Percentiles rank a stretch among this genome's conserved stretches.
phyloP scores from a whole-genome alignment of 306 rosid species.

The Sechiopsis laciniata region DNA sequence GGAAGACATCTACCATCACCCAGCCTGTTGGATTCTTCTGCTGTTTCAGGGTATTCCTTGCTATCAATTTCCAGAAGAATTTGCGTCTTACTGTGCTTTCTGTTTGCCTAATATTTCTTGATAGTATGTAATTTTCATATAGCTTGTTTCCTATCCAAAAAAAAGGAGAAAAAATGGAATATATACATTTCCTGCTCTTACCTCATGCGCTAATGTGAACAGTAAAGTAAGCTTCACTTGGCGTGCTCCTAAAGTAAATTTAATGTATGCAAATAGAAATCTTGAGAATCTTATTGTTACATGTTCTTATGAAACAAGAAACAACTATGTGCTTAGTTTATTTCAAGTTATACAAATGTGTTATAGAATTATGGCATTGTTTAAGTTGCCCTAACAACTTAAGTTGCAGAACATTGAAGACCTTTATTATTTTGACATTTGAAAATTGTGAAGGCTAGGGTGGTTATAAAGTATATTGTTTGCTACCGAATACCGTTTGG shows the following conservation, averaged over 20 bases:
- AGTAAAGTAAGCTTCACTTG: not conserved
- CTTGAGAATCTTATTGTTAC: not conserved
- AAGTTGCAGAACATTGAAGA: not conserved
- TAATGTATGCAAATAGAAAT: not conserved
- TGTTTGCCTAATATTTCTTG: not conserved
- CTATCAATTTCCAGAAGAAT: not conserved
- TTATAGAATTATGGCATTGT: not conserved
- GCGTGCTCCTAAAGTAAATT: not conserved
- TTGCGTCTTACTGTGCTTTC: conserved; percentile 1
- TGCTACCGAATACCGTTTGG: not conserved
- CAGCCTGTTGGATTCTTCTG: conserved; percentile 34
- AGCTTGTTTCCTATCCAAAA: too few species aligned
- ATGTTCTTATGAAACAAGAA: not conserved
- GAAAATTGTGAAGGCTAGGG: not conserved
- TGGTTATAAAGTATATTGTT: not conserved
- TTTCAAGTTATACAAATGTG: not conserved
- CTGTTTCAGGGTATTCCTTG: conserved; percentile 35
- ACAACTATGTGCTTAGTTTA: not conserved
- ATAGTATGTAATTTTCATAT: too few species aligned
- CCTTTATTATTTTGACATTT: not conserved
- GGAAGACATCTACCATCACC: conserved; percentile 80
- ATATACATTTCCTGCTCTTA: not conserved
- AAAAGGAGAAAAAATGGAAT: too few species aligned
- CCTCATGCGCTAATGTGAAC: not conserved
- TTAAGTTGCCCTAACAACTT: conserved; percentile 3